phyloP scores from a whole-genome alignment of 2,329 filamentous ascomycete genomes.

The Dactylellina cionopaga region DNA sequence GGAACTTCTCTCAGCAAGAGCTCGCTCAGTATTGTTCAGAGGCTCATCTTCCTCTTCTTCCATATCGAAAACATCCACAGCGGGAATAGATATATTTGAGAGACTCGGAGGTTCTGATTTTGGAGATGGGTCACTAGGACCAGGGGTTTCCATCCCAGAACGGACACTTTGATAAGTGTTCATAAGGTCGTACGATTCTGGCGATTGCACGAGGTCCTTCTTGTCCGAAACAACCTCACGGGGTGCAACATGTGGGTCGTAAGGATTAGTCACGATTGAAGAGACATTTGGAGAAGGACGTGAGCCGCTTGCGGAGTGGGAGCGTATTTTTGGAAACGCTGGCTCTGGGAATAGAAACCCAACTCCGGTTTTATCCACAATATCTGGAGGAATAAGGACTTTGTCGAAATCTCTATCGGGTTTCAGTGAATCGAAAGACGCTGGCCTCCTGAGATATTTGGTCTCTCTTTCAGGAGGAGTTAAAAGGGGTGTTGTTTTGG shows the following conservation, averaged over 20 bases:
- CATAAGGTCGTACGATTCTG: slow-evolving; percentile 22
- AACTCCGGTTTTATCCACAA: slow-evolving; percentile 16
- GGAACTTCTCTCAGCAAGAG: not conserved
- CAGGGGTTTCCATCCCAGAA: too few relatives aligned
- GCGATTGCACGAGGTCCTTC: slow-evolving; percentile 23
- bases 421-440: slow-evolving; percentile 28
- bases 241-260: slow-evolving; percentile 1
- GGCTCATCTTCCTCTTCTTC: not conserved
- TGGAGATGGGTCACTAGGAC: not conserved
- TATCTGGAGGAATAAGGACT: slow-evolving; percentile 35
- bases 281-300: not conserved
- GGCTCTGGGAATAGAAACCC: slow-evolving; percentile 22
- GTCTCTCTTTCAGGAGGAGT: slow-evolving; percentile 22
- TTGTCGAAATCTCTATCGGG: slow-evolving; percentile 29
- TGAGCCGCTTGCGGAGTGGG: slow-evolving; percentile 13
- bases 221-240: slow-evolving; percentile 5
- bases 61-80: not conserved
- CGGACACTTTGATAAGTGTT: not conserved
- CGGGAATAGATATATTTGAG: not conserved
- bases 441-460: slow-evolving; percentile 16
- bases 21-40: not conserved
- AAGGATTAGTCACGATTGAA: not conserved
- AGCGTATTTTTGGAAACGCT: slow-evolving; percentile 11
- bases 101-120: not conserved
- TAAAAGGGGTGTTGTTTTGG: slow-evolving; percentile 25